Conservation (phyloP, 192 early-diverging fungal genomes). For the Coemansia sp. region DNA sequence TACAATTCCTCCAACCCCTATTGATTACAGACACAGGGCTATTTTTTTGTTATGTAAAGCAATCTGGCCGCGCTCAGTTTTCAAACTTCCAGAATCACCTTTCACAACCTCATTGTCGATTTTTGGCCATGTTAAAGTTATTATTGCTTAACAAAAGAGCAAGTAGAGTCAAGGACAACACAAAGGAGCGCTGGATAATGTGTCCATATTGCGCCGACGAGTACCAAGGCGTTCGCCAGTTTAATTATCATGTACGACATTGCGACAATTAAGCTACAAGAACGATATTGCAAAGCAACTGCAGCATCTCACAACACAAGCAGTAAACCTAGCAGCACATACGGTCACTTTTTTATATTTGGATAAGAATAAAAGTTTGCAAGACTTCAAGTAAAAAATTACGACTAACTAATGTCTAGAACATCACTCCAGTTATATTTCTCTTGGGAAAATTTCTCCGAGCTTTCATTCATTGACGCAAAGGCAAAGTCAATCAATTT, state of each 20-base stretch:
- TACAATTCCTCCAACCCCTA: background rate
- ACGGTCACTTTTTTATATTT: no score
- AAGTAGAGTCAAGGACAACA: background rate
- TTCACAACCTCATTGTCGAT: background rate
- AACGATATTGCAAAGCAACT: background rate
- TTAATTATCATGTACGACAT: background rate
- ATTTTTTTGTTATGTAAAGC: background rate
- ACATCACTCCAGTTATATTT: no score
- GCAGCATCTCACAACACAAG: no score
- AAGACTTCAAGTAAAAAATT: no score
- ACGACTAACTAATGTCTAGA: no score
- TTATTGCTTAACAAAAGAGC: background rate
- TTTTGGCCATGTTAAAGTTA: background rate
- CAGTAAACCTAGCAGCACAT: no score
- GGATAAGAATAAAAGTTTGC: no score
- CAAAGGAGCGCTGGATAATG: background rate
- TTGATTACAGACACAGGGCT: no score
- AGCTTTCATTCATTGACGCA: no score
- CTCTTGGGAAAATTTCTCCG: no score
- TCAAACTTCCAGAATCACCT: background rate
- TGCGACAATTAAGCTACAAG: background rate
- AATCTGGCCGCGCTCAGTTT: background rate
- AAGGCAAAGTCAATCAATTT: no score
- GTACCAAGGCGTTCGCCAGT: background rate
- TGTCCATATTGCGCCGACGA: slow-evolving; percentile 1